Evolutionary conservation across 2,329 filamentous ascomycete genomes (phyloP).

Genomic region (Paracorniculantispora psalliotae): DNA sequence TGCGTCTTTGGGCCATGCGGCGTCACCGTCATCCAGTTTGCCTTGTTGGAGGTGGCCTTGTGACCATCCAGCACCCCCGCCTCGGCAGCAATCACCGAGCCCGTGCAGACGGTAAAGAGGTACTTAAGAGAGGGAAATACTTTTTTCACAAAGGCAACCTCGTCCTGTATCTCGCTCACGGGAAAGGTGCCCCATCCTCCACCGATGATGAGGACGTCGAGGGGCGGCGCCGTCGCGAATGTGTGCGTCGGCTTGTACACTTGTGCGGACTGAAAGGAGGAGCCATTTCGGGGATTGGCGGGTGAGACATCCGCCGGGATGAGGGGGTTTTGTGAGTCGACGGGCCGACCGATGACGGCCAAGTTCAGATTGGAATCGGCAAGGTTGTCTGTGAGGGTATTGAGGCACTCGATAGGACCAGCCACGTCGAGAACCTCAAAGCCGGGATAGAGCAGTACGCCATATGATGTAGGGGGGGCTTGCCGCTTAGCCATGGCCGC

Average conservation of each 20-base stretch:
- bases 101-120: slow-evolving; percentile 55
- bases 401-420: neutral
- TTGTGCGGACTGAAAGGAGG: neutral
- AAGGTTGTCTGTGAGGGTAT: neutral
- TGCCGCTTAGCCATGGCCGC: too few species aligned
- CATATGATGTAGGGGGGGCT: slow-evolving; percentile 12
- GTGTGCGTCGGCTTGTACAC: neutral
- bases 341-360: neutral
- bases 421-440: neutral
- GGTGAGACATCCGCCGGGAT: too few species aligned
- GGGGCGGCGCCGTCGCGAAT: neutral
- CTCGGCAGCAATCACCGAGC: slow-evolving; percentile 44
- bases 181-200: slow-evolving; percentile 59
- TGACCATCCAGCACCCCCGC: slow-evolving; percentile 49
- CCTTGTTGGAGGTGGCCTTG: slow-evolving; percentile 55
- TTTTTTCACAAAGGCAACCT: slow-evolving; percentile 35
- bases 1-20: slow-evolving; percentile 36
- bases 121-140: slow-evolving; percentile 38
- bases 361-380: neutral
- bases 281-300: neutral
- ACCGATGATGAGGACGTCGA: slow-evolving; percentile 42
- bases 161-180: slow-evolving; percentile 25
- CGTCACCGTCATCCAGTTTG: slow-evolving; percentile 37
- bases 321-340: neutral
- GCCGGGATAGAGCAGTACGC: neutral